Conservation (phyloP, 2,329 filamentous ascomycete genomes). For the Trichoderma sp. region DNA sequence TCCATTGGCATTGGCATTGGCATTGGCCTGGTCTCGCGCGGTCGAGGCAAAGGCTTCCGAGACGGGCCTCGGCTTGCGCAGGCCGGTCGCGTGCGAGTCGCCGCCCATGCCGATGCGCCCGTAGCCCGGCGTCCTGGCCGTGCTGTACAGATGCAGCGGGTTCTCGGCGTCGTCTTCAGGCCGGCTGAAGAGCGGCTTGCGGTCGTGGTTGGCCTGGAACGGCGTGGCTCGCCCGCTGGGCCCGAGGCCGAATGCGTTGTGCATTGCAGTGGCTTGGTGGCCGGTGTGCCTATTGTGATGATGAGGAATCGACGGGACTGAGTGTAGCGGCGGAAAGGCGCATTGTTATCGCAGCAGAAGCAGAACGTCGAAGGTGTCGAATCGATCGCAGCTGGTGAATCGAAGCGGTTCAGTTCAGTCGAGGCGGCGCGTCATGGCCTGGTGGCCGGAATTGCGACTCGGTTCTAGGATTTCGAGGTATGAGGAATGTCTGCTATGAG, state of each 20-base stretch:
- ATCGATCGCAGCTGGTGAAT: conserved; percentile 7
- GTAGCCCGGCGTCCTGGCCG: conserved; percentile 13
- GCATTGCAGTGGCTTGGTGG: conserved; percentile 31
- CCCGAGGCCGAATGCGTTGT: conserved; percentile 33
- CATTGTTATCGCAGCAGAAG: conserved; percentile 14
- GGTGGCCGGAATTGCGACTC: not conserved
- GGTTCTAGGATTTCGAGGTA: not conserved
- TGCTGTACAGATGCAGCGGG: conserved; percentile 6
- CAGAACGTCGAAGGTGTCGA: not conserved
- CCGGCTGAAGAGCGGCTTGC: conserved; percentile 46
- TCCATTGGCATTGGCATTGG: conserved; percentile 23
- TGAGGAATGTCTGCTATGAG: not conserved
- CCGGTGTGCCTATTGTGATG: not conserved
- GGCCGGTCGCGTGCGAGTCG: conserved; percentile 1
- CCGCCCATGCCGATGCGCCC: not conserved
- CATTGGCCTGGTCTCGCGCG: conserved; percentile 21
- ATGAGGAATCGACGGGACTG: not conserved
- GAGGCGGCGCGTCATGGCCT: conserved; percentile 28
- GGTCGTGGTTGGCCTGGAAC: conserved; percentile 45
- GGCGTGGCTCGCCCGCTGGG: conserved; percentile 32
- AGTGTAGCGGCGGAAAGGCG: conserved; percentile 15
- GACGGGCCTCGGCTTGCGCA: conserved; percentile 32
- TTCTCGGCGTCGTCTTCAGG: conserved; percentile 29
- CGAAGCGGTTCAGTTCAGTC: conserved; percentile 10
- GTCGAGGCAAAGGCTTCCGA: conserved; percentile 32